Base-by-base conservation (phyloP, 495 filamentous ascomycete species). In the Xylaria sp. region DNA sequence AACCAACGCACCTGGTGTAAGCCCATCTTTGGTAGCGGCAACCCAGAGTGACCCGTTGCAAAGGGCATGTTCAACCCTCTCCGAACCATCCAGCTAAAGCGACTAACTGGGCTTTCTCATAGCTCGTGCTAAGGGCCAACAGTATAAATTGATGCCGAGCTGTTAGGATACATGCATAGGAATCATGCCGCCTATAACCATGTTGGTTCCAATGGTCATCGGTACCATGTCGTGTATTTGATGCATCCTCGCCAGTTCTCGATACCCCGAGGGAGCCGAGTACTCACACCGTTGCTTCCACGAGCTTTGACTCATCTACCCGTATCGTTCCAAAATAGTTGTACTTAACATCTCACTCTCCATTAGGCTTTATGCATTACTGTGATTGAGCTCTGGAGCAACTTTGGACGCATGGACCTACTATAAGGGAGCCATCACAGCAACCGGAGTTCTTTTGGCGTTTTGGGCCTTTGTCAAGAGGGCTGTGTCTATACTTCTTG, bases 31-130 rank as follows among this genome's bases (percentile, higher is more conserved):
- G 43, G 85, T 88, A 29, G 81, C 90, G 63, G 85, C 85, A 69
- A 88, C 90, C 68, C 85, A 87, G 76, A 87, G 88, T 41, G 90
- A 94, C 85, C 88, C 91, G 50, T 80, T 93, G 79, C 90, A 90
- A 75, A 87, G 90, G 85, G 91, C 93, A 87, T 84, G 89, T 87
- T 80, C 72, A 74, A 81, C 74, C 72, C 80, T 84, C 70, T 81
- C 78, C 69, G 81, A 79, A 84, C 78, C 79, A 40, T 61, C 68
- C 62, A 58, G 71, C 74, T 71, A 72, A 66, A 73, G 57, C 70
- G 59, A 77, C 77, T 79, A 83, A 84, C 75, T 61, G 62, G 72
- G 57, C 67, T 73, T 71, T 65, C 68, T 67, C 53, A 76, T 64
- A 80, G 83, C 80, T 85, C 71, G 76, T 86, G 31, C 76, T 86